phyloP scores from a whole-genome alignment of 2,329 filamentous ascomycete species.

The Neofusicoccum parvum region DNA sequence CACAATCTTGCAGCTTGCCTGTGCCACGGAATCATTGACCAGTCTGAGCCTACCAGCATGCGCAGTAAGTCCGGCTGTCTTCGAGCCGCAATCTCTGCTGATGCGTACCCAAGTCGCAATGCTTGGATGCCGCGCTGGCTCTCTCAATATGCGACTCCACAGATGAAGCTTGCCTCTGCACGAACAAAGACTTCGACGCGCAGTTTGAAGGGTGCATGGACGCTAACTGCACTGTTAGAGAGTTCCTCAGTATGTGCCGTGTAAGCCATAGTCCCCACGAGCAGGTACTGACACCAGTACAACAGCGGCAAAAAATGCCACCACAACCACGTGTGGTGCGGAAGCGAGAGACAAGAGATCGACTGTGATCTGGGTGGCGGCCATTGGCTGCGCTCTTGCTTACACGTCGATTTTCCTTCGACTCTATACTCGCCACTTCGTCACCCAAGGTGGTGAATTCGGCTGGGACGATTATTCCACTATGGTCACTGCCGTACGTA shows the following conservation, averaged over 20 bases:
- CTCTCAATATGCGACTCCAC: not conserved
- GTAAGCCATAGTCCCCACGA: not conserved
- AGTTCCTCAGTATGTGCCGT: not conserved
- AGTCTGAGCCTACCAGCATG: not conserved
- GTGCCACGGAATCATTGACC: not conserved
- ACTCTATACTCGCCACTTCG: slow-evolving; percentile 1
- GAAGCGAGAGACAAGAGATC: not conserved
- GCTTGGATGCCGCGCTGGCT: not conserved
- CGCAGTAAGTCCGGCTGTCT: not conserved
- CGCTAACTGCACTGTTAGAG: not conserved
- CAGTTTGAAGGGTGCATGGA: not conserved
- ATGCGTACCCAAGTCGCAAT: not conserved
- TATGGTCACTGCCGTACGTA: not conserved
- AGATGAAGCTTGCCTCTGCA: not conserved
- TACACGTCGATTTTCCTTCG: not conserved
- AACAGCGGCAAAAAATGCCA: not conserved
- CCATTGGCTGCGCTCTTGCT: not conserved
- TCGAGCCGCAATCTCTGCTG: not conserved
- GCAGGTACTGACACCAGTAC: too few species aligned
- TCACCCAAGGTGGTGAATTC: not conserved
- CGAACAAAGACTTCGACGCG: not conserved
- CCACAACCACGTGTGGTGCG: not conserved
- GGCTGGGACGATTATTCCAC: not conserved
- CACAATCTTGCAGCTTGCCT: not conserved
- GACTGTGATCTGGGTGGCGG: not conserved